These are phyloP conservation scores for Cercospora citrullina DNA, from an alignment of 2,329 filamentous ascomycete genomes.

Conservation along the genomic window DNA sequence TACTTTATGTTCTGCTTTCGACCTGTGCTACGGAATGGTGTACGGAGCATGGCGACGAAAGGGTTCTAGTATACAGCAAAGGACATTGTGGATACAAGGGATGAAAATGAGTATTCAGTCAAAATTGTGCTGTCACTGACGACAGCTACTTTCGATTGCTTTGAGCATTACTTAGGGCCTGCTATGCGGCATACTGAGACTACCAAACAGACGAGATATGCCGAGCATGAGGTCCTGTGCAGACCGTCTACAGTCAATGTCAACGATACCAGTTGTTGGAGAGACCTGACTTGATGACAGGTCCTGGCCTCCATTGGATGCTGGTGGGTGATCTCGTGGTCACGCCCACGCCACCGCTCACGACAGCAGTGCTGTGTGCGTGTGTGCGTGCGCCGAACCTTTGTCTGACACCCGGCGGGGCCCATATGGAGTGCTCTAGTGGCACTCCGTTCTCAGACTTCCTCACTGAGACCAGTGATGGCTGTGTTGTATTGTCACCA, in stretches of 20 bases:
- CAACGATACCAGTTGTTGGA: not conserved
- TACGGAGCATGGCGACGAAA: not conserved
- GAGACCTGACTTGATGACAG: not conserved
- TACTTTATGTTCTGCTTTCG: not conserved
- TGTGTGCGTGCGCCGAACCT: not conserved
- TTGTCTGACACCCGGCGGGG: not conserved
- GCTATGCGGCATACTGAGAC: not conserved
- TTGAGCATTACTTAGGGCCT: not conserved
- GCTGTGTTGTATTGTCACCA: not conserved
- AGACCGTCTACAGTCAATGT: not conserved
- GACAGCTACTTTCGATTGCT: not conserved
- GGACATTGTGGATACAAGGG: not conserved
- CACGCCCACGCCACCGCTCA: not conserved
- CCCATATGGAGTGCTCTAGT: constrained; percentile 6
- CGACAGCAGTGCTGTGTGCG: not conserved
- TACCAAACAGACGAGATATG: not conserved
- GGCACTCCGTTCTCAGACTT: not conserved
- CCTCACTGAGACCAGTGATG: not conserved
- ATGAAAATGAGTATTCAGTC: not conserved
- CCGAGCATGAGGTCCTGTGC: not conserved
- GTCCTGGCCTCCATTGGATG: not conserved
- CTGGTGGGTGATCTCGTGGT: not conserved
- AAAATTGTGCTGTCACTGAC: not conserved
- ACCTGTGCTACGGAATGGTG: not conserved
- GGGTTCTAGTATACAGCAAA: not conserved